Evolutionary conservation across 2,329 filamentous ascomycete species (phyloP).

Genomic region (Zelopaecilomyces penicillatus): DNA sequence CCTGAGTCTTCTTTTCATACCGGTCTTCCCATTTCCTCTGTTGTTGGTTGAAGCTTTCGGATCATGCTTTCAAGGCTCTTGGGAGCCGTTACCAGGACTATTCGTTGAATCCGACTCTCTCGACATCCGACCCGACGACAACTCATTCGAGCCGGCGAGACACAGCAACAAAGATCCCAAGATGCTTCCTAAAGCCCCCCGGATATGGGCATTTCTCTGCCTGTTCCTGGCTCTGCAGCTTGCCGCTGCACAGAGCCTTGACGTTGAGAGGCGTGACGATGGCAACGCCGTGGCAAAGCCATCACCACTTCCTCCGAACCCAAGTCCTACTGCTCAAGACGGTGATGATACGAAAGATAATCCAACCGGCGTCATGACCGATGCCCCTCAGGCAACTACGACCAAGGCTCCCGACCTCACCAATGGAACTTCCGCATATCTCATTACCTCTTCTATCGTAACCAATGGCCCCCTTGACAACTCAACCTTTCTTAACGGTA

Average conservation of each 20-base stretch:
- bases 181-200: slow-evolving; percentile 28
- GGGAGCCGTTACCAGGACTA: slow-evolving; percentile 11
- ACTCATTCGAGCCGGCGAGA: background rate
- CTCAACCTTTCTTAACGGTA: slow-evolving; percentile 28
- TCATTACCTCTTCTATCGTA: slow-evolving; percentile 9
- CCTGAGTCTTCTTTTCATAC: background rate
- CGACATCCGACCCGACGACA: slow-evolving; percentile 3
- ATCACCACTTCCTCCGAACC: background rate
- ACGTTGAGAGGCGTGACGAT: slow-evolving; percentile 27
- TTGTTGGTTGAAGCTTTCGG: background rate
- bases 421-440: background rate
- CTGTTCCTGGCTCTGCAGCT: slow-evolving; percentile 30
- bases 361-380: slow-evolving; percentile 9
- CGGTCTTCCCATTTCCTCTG: background rate
- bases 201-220: slow-evolving; percentile 31
- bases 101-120: slow-evolving; percentile 9
- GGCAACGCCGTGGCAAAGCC: background rate
- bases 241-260: slow-evolving; percentile 25
- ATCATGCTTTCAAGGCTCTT: slow-evolving; percentile 13
- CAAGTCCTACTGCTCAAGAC: background rate
- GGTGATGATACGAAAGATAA: slow-evolving; percentile 6
- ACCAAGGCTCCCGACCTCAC: slow-evolving; percentile 1
- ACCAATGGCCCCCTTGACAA: slow-evolving; percentile 13
- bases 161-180: slow-evolving; percentile 5
- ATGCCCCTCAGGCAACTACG: background rate